Evolutionary conservation across 495 filamentous ascomycete species (phyloP), one percentile per base, ranked within the genome.

Genomic region (Annulohypoxylon maeteangense): DNA sequence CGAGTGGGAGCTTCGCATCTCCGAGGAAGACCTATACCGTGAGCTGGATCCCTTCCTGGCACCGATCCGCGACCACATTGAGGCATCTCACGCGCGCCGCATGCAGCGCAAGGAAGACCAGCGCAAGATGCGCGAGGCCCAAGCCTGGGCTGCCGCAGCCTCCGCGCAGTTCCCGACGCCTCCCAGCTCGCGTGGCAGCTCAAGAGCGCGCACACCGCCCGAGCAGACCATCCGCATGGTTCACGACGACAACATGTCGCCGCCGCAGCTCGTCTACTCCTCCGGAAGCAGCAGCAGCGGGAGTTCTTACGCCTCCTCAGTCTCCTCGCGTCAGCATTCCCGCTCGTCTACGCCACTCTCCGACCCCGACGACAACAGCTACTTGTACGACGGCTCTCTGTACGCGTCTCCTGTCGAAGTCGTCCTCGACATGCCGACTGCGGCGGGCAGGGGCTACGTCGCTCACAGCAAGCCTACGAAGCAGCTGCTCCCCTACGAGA

Each of bases 1-100:
- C 25, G 93, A 97, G 76, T 98, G 93, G 93, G 94, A 98, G 66
- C 87, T 95, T 62, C 86, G 92, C 58, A 92, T 98, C 76, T 90
- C 83, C 22, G 87, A 92, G 61, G 87, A 92, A 45, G 94, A 99
- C 78, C 89, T 99, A 16, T 92, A 96, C 80, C 85, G 81, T 48
- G 93, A 97, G 76, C 85, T 98, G 7, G 94, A 98, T 68, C 88
- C 88, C 48, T 99, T 98, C 84, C 85, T 99, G 20, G 88, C 87
- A 12, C 94, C 94, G 31, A 93, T 98, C 77, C 91, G 93, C 62
- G 56, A 75, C 40, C 78, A 81, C 42, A 73, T 85, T 36, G 72
- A 77, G 72, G 74, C 74, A 18, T 69, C 78, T 58, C 75, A 83
- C 72, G 62, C 66, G 50, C 79, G 82, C 81, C 75, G 81, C 78